Evolutionary conservation across 2,329 filamentous ascomycete species (phyloP).

Genomic region (Thelonectria rubi): DNA sequence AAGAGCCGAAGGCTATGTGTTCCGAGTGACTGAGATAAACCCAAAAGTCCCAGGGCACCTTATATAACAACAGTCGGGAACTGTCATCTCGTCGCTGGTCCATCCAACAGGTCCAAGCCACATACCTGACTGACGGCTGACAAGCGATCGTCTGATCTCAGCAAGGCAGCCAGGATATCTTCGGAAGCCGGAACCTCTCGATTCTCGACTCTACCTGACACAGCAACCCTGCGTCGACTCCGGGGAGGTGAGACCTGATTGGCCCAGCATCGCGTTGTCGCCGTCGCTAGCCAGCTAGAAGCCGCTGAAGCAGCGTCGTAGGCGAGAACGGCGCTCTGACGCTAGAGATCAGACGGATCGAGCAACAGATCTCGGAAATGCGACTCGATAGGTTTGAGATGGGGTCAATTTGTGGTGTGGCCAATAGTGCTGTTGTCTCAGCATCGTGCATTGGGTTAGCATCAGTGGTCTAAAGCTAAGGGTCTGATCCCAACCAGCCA

Average conservation of each 20-base stretch:
- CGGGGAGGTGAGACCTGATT: background rate
- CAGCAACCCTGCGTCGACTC: background rate
- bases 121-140: background rate
- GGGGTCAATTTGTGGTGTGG: background rate
- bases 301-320: constrained; percentile 13
- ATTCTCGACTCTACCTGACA: constrained; percentile 1
- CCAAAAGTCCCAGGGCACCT: background rate
- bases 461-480: constrained; percentile 1
- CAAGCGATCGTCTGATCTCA: background rate
- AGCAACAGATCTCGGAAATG: constrained; percentile 19
- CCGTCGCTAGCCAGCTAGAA: constrained; percentile 2
- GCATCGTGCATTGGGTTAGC: constrained; percentile 14
- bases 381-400: constrained; percentile 15
- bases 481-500: background rate
- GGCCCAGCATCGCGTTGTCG: constrained; percentile 1
- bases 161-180: background rate
- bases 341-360: constrained; percentile 24
- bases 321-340: constrained; percentile 14
- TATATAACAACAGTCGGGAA: background rate
- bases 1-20: background rate
- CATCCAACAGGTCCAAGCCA: background rate
- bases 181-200: constrained; percentile 7
- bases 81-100: background rate
- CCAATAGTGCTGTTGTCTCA: constrained; percentile 8
- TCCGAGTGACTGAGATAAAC: background rate